These are phyloP conservation scores for Penicillium vulpinum DNA, from an alignment of 2,329 filamentous ascomycete species.

Conservation along the genomic window DNA sequence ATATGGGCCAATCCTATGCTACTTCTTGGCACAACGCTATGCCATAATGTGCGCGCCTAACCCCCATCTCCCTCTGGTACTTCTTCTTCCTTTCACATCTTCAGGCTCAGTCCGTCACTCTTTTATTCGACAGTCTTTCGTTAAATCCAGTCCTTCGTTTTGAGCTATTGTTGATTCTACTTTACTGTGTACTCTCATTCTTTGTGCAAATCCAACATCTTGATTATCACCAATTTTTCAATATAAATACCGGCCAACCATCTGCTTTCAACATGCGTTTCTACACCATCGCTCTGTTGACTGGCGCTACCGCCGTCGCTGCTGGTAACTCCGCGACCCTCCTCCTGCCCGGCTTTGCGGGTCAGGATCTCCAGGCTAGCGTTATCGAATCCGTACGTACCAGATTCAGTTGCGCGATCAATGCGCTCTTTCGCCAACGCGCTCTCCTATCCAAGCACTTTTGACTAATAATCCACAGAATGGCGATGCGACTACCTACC, in stretches of 20 bases:
- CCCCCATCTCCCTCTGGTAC: constrained; percentile 9
- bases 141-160: constrained; percentile 26
- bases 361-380: constrained; percentile 21
- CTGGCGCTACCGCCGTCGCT: constrained; percentile 25
- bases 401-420: not conserved
- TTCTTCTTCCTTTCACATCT: constrained; percentile 15
- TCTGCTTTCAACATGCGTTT: constrained; percentile 24
- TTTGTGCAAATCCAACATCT: constrained; percentile 4
- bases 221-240: not conserved
- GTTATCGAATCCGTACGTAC: constrained; percentile 19
- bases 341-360: constrained; percentile 25
- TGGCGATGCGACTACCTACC: constrained; percentile 26
- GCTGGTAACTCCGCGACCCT: constrained; percentile 23
- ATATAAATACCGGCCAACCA: constrained; percentile 2
- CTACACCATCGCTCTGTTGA: constrained; percentile 27
- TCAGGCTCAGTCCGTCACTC: constrained; percentile 11
- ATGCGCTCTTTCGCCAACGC: not conserved
- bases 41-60: constrained; percentile 4
- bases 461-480: constrained; percentile 12
- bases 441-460: not conserved
- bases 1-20: not conserved
- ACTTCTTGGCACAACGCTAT: not conserved
- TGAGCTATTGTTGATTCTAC: constrained; percentile 14
- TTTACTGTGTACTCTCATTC: constrained; percentile 13
- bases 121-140: constrained; percentile 14